Evolutionary conservation across 148 eudicot species (phyloP), one percentile per base, ranked within the genome.

Genomic region (Silene latifolia): DNA sequence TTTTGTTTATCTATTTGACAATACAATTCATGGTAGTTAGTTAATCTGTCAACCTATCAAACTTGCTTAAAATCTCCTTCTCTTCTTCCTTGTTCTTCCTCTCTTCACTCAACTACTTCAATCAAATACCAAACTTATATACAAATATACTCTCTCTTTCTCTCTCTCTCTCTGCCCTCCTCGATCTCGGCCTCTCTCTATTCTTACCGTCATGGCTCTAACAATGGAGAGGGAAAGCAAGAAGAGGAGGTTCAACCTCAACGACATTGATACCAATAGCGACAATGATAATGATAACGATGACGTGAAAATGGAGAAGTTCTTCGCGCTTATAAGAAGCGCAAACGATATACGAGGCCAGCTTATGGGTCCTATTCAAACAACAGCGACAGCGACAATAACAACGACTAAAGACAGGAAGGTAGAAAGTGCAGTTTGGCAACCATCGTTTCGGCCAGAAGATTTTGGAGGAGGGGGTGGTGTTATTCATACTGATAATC

Each of bases 251-350:
- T 54, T 75, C 42, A 32, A 67, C 60, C 46, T 66, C 24, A 67
- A 42, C 71, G 27, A 67, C 42, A 44, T 8, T 14, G 8, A 67
- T 15, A 7, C 21, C 19, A 29, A 72, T 32, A n/a, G 7, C 32
- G 42, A 74, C 58, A 57, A 5, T 14, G 71, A 75, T 17, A 66
- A 9, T 25, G 63, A 75, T 4, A 60, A 42, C 56, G 72, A 67
- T 4, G 78, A 75, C 7, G 57, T 67, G 4, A 75, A 75, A 68
- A 76, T 76, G 57, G 83, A 80, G 59, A 76, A 56, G 25, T 80
- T 76, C 69, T 76, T 76, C 63, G 80, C 73, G 11, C 64, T 80
- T 7, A 76, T 80, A 14, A 76, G 75, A 29, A 76, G 70, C 7
- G 54, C 72, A 8, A 59, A 61, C 8, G 80, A 76, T 17, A 21